Conservation (phyloP, 1,284 basidiomycete species). For the Caloboletus firmus region DNA sequence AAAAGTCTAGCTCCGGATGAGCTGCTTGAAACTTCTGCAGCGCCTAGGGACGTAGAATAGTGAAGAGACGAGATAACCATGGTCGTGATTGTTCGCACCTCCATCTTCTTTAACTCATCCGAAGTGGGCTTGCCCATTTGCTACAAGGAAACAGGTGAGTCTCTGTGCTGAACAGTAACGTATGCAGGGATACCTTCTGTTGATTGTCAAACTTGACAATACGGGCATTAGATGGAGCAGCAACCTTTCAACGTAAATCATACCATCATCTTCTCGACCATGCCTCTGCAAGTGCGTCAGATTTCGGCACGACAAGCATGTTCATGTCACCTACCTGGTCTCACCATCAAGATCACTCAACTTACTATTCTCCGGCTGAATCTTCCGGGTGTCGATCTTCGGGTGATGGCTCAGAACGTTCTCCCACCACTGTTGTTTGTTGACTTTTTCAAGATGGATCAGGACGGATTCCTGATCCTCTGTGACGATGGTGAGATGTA, state of each 20-base stretch:
- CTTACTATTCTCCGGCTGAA: slow-evolving; percentile 94
- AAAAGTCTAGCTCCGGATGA: slow-evolving; percentile 95
- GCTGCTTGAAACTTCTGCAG: slow-evolving; percentile 86
- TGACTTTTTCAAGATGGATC: slow-evolving; percentile 86
- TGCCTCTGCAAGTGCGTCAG: slow-evolving; percentile 58
- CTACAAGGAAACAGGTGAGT: slow-evolving; percentile 41
- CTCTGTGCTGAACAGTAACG: neutral
- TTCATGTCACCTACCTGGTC: slow-evolving; percentile 60
- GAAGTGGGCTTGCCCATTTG: slow-evolving; percentile 95
- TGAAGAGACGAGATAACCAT: neutral
- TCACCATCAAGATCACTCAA: slow-evolving; percentile 94
- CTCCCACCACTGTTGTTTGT: slow-evolving; percentile 95
- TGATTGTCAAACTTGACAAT: slow-evolving; percentile 87
- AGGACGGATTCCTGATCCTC: slow-evolving; percentile 77
- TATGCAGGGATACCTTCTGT: slow-evolving; percentile 68
- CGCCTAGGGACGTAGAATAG: slow-evolving; percentile 47
- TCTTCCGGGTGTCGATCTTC: slow-evolving; percentile 96
- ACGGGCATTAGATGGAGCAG: slow-evolving; percentile 10
- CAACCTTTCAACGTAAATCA: slow-evolving; percentile 29
- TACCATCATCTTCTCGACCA: slow-evolving; percentile 99
- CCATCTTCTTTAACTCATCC: slow-evolving; percentile 87
- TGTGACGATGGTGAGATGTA: slow-evolving; percentile 34
- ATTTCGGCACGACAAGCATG: neutral
- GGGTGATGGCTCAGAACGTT: slow-evolving; percentile 94
- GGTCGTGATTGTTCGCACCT: slow-evolving; percentile 46